These are phyloP conservation scores for Aspergillus neotritici DNA, from an alignment of 2,329 filamentous ascomycete genomes.

Conservation along the genomic window DNA sequence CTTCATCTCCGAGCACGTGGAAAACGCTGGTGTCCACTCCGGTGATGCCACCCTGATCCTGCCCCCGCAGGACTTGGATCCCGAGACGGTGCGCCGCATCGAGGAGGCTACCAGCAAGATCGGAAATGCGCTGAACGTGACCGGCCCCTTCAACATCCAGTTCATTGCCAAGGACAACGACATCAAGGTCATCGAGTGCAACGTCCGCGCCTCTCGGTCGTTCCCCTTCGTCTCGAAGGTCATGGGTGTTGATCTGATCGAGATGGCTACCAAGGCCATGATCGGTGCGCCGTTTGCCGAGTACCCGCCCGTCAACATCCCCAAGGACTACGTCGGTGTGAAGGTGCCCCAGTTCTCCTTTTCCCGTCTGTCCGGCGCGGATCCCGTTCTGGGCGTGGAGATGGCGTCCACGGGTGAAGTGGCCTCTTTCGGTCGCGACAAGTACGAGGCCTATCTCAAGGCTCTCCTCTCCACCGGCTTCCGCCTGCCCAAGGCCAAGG, in stretches of 20 bases:
- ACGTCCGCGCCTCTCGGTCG: slow-evolving; percentile 89
- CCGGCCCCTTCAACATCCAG: slow-evolving; percentile 96
- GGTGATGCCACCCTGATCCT: slow-evolving; percentile 94
- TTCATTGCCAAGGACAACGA: slow-evolving; percentile 99
- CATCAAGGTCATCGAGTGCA: slow-evolving; percentile 99
- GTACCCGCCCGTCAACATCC: slow-evolving; percentile 72
- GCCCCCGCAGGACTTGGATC: slow-evolving; percentile 86
- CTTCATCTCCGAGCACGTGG: slow-evolving; percentile 97
- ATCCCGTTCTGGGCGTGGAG: slow-evolving; percentile 94
- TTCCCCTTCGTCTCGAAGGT: slow-evolving; percentile 99
- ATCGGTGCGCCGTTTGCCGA: slow-evolving; percentile 74
- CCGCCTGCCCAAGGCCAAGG: slow-evolving; percentile 90
- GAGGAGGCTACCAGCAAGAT: slow-evolving; percentile 96
- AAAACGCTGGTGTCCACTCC: slow-evolving; percentile 97
- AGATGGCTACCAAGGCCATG: slow-evolving; percentile 98
- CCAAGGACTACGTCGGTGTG: slow-evolving; percentile 81
- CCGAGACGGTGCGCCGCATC: slow-evolving; percentile 82
- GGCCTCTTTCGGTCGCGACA: slow-evolving; percentile 89
- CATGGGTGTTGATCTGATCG: slow-evolving; percentile 95
- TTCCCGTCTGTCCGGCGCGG: slow-evolving; percentile 90
- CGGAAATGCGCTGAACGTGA: slow-evolving; percentile 86
- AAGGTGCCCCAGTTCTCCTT: slow-evolving; percentile 99
- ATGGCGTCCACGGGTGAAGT: slow-evolving; percentile 99
- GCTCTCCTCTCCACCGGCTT: slow-evolving; percentile 93
- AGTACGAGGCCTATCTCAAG: slow-evolving; percentile 97